Conservation (phyloP, 2,329 filamentous ascomycete species). For the Diaporthe sp. region DNA sequence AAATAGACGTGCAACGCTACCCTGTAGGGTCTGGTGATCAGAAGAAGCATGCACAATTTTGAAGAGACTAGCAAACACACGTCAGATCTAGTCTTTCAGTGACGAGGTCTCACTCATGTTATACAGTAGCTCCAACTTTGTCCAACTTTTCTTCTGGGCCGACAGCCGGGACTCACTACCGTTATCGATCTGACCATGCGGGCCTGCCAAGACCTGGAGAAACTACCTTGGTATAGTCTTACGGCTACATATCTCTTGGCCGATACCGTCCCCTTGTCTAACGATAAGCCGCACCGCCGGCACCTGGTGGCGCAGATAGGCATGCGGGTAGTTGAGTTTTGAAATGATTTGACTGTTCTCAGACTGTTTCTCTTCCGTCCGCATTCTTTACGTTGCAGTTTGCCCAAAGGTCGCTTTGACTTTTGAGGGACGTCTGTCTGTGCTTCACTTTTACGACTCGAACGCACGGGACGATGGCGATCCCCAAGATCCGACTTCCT, state of each 20-base stretch:
- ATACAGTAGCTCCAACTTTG: slow-evolving; percentile 13
- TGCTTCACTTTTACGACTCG: not conserved
- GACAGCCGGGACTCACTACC: not conserved
- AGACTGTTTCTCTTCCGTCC: not conserved
- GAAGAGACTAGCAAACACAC: not conserved
- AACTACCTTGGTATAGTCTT: slow-evolving; percentile 14
- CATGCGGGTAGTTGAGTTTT: not conserved
- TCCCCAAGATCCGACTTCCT: not conserved
- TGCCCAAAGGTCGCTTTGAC: not conserved
- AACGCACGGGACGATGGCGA: not conserved
- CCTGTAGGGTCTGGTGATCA: not conserved
- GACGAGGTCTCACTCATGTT: not conserved
- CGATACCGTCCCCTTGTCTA: not conserved
- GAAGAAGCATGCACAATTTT: not conserved
- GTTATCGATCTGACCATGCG: slow-evolving; percentile 9
- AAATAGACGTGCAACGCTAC: not conserved
- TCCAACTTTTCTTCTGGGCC: not conserved
- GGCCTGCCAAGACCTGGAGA: slow-evolving; percentile 8
- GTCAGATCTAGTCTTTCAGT: not conserved
- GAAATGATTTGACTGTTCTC: not conserved
- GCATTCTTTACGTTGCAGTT: not conserved
- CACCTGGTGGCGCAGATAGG: slow-evolving; percentile 14
- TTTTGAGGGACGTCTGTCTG: not conserved
- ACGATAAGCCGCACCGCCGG: slow-evolving; percentile 14
- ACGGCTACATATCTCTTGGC: slow-evolving; percentile 17